Evolutionary conservation across 2,329 filamentous ascomycete genomes (phyloP).

Genomic region (Arthrobotrys megalospora): DNA sequence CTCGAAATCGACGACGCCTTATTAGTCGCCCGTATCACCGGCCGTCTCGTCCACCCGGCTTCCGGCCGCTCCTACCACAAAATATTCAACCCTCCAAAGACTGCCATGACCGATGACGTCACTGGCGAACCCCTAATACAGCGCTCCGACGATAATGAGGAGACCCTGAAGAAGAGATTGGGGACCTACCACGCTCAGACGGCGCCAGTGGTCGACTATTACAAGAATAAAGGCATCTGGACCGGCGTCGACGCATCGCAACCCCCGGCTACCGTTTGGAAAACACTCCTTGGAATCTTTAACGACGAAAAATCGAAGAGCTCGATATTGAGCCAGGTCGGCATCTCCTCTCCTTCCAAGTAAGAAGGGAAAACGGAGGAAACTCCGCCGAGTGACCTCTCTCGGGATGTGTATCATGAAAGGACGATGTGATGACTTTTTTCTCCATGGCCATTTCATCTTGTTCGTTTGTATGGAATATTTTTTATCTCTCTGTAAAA

Average conservation of each 20-base stretch:
- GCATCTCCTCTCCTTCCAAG: slow-evolving; percentile 60
- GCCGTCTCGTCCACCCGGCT: slow-evolving; percentile 93
- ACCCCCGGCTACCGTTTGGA: slow-evolving; percentile 96
- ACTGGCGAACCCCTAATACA: slow-evolving; percentile 97
- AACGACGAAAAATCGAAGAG: slow-evolving; percentile 69
- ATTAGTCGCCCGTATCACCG: slow-evolving; percentile 95
- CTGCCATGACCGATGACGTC: slow-evolving; percentile 92
- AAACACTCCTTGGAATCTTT: slow-evolving; percentile 88
- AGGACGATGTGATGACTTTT: slow-evolving; percentile 41
- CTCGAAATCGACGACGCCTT: slow-evolving; percentile 96
- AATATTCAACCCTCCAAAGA: slow-evolving; percentile 98
- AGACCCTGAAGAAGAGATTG: slow-evolving; percentile 94
- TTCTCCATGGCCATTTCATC: slow-evolving; percentile 35
- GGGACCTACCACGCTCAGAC: slow-evolving; percentile 96
- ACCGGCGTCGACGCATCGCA: slow-evolving; percentile 94
- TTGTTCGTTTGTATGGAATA: slow-evolving; percentile 54
- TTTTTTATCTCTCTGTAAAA: slow-evolving; percentile 52
- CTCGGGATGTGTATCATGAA: slow-evolving; percentile 30
- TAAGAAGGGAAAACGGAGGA: slow-evolving; percentile 17
- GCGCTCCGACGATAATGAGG: slow-evolving; percentile 96
- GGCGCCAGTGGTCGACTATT: slow-evolving; percentile 91
- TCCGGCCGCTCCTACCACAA: slow-evolving; percentile 98
- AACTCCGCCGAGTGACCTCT: background rate
- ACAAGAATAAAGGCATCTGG: slow-evolving; percentile 98
- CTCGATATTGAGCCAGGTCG: slow-evolving; percentile 61